phyloP scores from a whole-genome alignment of 805 yeast species.

The Lachancea mirantina region DNA sequence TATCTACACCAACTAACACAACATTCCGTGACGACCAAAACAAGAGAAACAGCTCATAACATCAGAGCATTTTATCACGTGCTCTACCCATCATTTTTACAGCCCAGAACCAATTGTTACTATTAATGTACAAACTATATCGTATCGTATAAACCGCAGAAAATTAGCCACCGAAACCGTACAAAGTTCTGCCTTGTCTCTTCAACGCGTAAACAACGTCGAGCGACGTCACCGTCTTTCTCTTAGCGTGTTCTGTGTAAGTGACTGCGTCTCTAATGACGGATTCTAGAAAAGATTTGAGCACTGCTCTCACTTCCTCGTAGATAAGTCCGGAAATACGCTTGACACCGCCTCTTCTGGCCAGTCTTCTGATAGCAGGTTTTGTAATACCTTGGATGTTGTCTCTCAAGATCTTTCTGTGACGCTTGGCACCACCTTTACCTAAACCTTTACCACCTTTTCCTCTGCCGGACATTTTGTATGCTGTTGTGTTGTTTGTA shows the following conservation, averaged over 20 bases:
- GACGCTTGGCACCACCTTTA: conserved; percentile 99
- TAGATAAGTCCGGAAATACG: conserved; percentile 98
- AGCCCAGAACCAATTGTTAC: conserved; percentile 6
- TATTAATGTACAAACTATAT: conserved; percentile 6
- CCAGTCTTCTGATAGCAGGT: conserved; percentile 99
- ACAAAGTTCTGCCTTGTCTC: conserved; percentile 99
- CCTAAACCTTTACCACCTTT: conserved; percentile 99
- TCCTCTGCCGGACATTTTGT: conserved; percentile 95
- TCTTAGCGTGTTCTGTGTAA: conserved; percentile 99
- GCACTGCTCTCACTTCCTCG: conserved; percentile 97
- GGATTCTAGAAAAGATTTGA: conserved; percentile 91
- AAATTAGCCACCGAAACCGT: conserved; percentile 98
- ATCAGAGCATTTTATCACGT: no score
- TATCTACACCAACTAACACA: no score
- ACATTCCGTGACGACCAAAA: no score
- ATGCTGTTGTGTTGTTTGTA: conserved; percentile 10
- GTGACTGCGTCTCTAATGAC: conserved; percentile 99
- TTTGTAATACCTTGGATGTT: conserved; percentile 99
- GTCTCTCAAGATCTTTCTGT: conserved; percentile 98
- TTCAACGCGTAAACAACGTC: conserved; percentile 98
- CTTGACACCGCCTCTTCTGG: conserved; percentile 99
- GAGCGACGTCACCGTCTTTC: conserved; percentile 98
- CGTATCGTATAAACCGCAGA: conserved; percentile 6
- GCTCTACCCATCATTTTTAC: no score
- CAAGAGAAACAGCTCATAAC: no score